Conservation (phyloP, 805 yeast species). For the Brettanomyces nanus region DNA sequence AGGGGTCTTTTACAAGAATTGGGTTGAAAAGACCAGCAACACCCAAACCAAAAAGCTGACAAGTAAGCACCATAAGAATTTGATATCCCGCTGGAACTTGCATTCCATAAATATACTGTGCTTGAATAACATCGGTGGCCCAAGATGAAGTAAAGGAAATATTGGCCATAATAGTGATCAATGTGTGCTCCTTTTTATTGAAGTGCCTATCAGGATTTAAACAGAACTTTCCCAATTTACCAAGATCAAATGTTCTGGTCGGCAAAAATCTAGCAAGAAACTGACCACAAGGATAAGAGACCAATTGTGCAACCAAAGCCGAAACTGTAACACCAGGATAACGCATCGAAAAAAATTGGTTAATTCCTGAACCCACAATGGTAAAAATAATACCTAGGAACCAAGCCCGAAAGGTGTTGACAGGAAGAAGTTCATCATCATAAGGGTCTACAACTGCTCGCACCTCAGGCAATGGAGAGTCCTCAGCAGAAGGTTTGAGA, state of each 20-base stretch:
- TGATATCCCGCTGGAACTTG: conserved; percentile 36
- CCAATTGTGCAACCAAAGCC: conserved; percentile 35
- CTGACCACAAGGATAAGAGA: conserved; percentile 38
- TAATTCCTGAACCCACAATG: conserved; percentile 44
- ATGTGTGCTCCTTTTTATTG: conserved; percentile 57
- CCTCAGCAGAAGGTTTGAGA: too few relatives aligned
- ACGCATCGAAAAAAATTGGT: conserved; percentile 48
- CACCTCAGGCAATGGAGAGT: conserved; percentile 60
- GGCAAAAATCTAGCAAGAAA: conserved; percentile 13
- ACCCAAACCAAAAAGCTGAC: conserved; percentile 61
- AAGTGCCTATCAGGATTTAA: conserved; percentile 62
- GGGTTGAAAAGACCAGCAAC: conserved; percentile 55
- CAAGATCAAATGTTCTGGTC: conserved; percentile 30
- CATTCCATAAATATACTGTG: conserved; percentile 21
- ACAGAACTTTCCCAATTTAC: conserved; percentile 30
- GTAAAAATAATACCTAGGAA: conserved; percentile 44
- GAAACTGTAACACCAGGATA: conserved; percentile 39
- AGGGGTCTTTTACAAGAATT: conserved; percentile 52
- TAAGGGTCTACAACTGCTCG: conserved; percentile 54
- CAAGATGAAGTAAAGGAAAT: conserved; percentile 25
- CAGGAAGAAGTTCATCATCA: conserved; percentile 43
- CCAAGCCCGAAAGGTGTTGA: conserved; percentile 51
- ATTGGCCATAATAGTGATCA: conserved; percentile 39
- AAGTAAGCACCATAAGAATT: conserved; percentile 41
- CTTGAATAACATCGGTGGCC: conserved; percentile 29